Percentiles rank a stretch among this genome's conserved stretches.
Conservation (phyloP, 352 stramenopile genomes). For the Hyaloperonospora brassicae region DNA sequence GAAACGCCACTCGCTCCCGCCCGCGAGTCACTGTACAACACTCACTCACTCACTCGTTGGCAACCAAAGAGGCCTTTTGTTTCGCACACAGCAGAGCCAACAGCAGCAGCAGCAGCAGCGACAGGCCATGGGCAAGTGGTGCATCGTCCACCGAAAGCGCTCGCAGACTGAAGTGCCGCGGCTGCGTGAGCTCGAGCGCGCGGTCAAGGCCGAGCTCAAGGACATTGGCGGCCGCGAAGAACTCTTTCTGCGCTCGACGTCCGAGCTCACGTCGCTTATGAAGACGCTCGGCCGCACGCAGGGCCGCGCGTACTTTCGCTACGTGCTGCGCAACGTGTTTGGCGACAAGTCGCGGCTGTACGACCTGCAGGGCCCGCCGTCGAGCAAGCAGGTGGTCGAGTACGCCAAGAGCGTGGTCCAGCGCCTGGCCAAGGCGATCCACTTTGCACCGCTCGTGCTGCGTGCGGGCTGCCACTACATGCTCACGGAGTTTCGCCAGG, state of each 20-base stretch:
- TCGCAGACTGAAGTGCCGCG: slow-evolving; percentile 47
- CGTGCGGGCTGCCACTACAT: slow-evolving; percentile 66
- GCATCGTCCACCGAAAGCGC: slow-evolving; percentile 24
- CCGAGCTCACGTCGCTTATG: slow-evolving; percentile 59
- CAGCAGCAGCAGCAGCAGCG: slow-evolving; percentile 1
- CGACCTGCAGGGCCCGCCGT: slow-evolving; percentile 16
- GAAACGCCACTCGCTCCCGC: slow-evolving; percentile 16
- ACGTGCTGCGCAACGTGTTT: slow-evolving; percentile 70
- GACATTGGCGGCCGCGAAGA: slow-evolving; percentile 55
- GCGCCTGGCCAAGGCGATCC: slow-evolving; percentile 59
- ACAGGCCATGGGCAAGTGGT: slow-evolving; percentile 29
- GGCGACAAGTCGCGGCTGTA: slow-evolving; percentile 55
- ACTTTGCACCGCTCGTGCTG: slow-evolving; percentile 65
- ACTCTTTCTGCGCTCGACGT: slow-evolving; percentile 72
- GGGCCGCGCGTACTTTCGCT: slow-evolving; percentile 73
- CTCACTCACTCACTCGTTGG: background rate
- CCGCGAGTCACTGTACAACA: slow-evolving; percentile 27
- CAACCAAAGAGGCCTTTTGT: too few relatives aligned
- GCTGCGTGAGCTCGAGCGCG: slow-evolving; percentile 57
- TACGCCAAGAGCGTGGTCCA: slow-evolving; percentile 60
- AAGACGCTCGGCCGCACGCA: slow-evolving; percentile 61
- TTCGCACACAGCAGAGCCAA: too few relatives aligned
- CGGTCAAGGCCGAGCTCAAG: slow-evolving; percentile 57
- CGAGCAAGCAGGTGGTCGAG: slow-evolving; percentile 34
- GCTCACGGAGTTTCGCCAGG: slow-evolving; percentile 57